Conservation (phyloP, 495 filamentous ascomycete genomes). For the Podospora comata region DNA sequence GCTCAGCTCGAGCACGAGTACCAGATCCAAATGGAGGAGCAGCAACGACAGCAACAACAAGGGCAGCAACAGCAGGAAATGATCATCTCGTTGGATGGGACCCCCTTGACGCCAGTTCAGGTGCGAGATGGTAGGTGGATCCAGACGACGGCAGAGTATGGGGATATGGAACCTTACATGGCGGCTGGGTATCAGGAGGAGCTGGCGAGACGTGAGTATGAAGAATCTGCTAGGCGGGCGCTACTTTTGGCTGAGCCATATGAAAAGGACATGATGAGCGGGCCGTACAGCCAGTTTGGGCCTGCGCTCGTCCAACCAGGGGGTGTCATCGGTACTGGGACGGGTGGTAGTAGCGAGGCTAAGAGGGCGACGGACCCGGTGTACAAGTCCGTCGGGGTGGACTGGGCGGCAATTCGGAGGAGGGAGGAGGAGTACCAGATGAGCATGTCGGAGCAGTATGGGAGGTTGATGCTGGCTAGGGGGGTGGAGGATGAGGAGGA, state of each 20-base stretch:
- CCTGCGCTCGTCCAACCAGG: slow-evolving; percentile 8
- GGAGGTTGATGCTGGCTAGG: slow-evolving; percentile 44
- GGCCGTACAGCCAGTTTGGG: slow-evolving; percentile 26
- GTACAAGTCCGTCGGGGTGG: slow-evolving; percentile 44
- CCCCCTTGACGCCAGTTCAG: slow-evolving; percentile 51
- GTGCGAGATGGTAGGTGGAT: slow-evolving; percentile 50
- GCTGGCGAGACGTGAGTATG: slow-evolving; percentile 50
- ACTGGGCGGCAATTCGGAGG: slow-evolving; percentile 44
- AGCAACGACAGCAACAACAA: slow-evolving; percentile 14
- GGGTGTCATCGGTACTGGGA: slow-evolving; percentile 32
- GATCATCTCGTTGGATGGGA: slow-evolving; percentile 48
- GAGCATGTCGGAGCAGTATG: slow-evolving; percentile 60
- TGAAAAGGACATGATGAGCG: slow-evolving; percentile 38
- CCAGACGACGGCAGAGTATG: slow-evolving; percentile 14
- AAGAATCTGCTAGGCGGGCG: slow-evolving; percentile 37
- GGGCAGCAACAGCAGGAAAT: slow-evolving; percentile 11
- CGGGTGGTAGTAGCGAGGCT: slow-evolving; percentile 37
- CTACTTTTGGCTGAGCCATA: slow-evolving; percentile 27
- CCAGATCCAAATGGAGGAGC: slow-evolving; percentile 22
- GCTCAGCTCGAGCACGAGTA: slow-evolving; percentile 27
- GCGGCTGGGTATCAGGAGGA: slow-evolving; percentile 59
- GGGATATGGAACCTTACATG: slow-evolving; percentile 65
- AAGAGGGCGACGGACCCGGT: slow-evolving; percentile 59
- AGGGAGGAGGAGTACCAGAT: slow-evolving; percentile 26
- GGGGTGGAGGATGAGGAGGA: slow-evolving; percentile 29